Evolutionary conservation across 2,329 filamentous ascomycete species (phyloP), one percentile per base, ranked within the genome.

Genomic region (Aurifilum marmelostoma): DNA sequence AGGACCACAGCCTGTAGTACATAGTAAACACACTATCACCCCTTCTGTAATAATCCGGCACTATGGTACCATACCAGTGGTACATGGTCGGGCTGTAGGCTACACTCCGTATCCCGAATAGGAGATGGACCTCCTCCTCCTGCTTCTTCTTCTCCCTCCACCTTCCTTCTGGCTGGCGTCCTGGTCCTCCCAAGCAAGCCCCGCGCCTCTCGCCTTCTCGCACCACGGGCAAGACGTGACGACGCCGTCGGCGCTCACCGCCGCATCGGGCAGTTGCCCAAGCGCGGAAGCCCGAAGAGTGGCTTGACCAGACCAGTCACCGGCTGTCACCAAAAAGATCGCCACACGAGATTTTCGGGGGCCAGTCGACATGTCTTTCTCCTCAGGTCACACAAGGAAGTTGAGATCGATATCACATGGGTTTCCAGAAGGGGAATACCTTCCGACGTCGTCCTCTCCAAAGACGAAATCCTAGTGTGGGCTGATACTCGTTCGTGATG

Each of bases 401-500:
- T 21, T 34, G 16, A 37, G 56, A 59, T 59, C 18, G 56, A 34
- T 34, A 4, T 12, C 6, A 18, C 56, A 59, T 59, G 29, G 56
- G 54, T 18, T 59, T 14, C 29, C 29, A 9, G 29, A 18, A 59
- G 7, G 56, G 56, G 29, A 37, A 24, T 14, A 59, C 21, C 18
- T 21, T 12, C 56, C 32, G 56, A 24, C 32, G 32, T 37, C 18
- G 21, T n/a, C 2, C 52, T 21, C n/a, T 9, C 24, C 52, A 56
- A 16, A 11, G 24, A 27, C 50, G n/a, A 54, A 47, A 21, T 29
- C 32, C 56, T 29, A 16, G 34, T 34, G 32, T 59, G 56, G 56
- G 32, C 56, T 59, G 56, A 37, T 59, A 32, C 52, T 56, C n/a
- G 52, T 29, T 56, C 52, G 52, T 56, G 52, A 29, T 29, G 6